Conservation (phyloP, 2,329 filamentous ascomycete genomes). For the Neonectria magnoliae region DNA sequence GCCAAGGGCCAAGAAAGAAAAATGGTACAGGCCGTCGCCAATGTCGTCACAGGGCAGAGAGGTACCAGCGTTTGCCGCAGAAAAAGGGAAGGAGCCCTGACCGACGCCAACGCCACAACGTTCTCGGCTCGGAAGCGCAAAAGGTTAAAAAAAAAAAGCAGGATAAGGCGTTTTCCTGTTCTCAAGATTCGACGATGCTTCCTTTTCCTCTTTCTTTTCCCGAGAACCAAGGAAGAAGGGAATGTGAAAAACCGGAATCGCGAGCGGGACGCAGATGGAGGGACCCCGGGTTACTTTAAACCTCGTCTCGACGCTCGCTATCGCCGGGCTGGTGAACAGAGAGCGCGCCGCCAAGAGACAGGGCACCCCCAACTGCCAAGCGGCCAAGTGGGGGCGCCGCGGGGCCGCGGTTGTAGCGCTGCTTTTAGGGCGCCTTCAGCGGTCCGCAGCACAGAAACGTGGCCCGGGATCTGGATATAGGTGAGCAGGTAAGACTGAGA, state of each 20-base stretch:
- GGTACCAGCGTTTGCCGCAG: constrained; percentile 11
- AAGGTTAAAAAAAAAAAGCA: not conserved
- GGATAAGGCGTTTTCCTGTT: not conserved
- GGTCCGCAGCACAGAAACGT: not conserved
- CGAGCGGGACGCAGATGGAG: not conserved
- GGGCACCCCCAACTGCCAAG: constrained; percentile 32
- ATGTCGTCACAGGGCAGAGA: constrained; percentile 44
- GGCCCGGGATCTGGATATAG: not conserved
- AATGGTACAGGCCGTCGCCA: constrained; percentile 38
- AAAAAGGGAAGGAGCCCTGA: constrained; percentile 21
- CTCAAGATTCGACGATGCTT: not conserved
- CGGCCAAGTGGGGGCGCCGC: constrained; percentile 32
- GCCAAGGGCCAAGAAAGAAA: constrained; percentile 20
- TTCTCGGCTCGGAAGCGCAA: constrained; percentile 27
- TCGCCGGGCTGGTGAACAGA: constrained; percentile 2
- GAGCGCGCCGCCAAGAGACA: constrained; percentile 3
- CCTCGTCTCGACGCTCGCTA: constrained; percentile 21
- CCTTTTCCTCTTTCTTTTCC: not conserved
- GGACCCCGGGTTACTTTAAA: constrained; percentile 22
- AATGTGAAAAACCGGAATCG: not conserved
- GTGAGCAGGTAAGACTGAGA: not conserved
- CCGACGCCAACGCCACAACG: constrained; percentile 38
- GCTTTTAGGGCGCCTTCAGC: constrained; percentile 22
- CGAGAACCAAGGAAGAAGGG: not conserved
- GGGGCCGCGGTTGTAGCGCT: constrained; percentile 30